Base-by-base conservation (phyloP, 768 basidiomycete genomes). In the Collybiopsis luxurians region DNA sequence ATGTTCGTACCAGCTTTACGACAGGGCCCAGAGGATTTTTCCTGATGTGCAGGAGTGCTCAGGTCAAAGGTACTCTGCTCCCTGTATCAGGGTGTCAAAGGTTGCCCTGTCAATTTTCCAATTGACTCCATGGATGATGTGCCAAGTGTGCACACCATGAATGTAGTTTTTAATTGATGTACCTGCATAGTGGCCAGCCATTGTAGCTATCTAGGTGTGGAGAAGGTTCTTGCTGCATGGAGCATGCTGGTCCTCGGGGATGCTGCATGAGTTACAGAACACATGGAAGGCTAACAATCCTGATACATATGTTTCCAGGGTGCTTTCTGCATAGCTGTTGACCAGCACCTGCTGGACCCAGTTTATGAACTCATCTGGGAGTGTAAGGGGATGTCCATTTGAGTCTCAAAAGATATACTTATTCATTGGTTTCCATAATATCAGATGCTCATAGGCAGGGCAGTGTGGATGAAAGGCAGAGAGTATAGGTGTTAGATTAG, bases 61-160 rank as follows among this genome's bases (percentile, higher is more conserved):
- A 0, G 77, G 79, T 0, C 74, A 60, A 0, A 74, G 43, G 2
- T 49, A 43, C 0, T 64, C 61, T 1, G 74, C 73, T 0, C 65
- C 75, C 19, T 60, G 62, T 0, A 80, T 60, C 0, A 75, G 28
- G 0, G 65, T 56, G 0, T 73, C 64, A 13, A 75, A 30, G 21
- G 72, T 63, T 0, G 45, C 40, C 0, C 66, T 43, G 26, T 74
- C 59, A 1, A 72, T 53, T 0, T 13, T 43, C 73, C 74, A 80
- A 0, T 26, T 43, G 0, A 75, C 4, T 0, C 76, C 66, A 55
- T 83, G 78, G 0, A 81, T 48, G 1, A 73, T 63, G 59, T 83
- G 79, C 79, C 79, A 83, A 2, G 79, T 78, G 1, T 71, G 61
- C 1, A 81, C 43, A 0, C 72, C 74, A 1, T 60, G 58, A 0